Evolutionary conservation across 371 early-diverging fungal genomes (phyloP).

Genomic region (Mucor lusitanicus): DNA sequence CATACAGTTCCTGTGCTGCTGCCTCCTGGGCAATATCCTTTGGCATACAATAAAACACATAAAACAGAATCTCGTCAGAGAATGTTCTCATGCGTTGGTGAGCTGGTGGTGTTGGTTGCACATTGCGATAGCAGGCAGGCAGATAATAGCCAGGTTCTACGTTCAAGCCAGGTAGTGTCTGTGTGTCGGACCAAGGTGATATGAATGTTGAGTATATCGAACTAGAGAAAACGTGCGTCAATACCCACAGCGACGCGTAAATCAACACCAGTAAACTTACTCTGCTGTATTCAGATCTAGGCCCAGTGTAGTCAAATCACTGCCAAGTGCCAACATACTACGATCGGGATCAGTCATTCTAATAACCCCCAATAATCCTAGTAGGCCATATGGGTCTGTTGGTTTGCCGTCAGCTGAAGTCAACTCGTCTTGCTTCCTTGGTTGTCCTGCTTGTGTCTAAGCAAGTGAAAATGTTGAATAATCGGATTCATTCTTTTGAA

Average conservation of each 20-base stretch:
- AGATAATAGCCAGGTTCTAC: conserved; percentile 78
- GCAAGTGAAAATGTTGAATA: background rate
- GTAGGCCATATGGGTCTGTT: conserved; percentile 61
- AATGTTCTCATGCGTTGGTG: conserved; percentile 69
- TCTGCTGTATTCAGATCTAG: conserved; percentile 75
- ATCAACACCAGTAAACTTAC: conserved; percentile 34
- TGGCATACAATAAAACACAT: conserved; percentile 93
- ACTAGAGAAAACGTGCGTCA: conserved; percentile 26
- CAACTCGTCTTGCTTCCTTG: conserved; percentile 24
- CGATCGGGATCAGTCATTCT: conserved; percentile 73
- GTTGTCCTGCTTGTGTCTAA: conserved; percentile 9
- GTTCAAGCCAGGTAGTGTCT: conserved; percentile 46
- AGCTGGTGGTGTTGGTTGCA: conserved; percentile 72
- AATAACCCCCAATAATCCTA: conserved; percentile 77
- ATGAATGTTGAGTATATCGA: conserved; percentile 80
- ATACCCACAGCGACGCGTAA: background rate
- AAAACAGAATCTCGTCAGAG: conserved; percentile 92
- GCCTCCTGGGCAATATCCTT: conserved; percentile 86
- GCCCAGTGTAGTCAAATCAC: conserved; percentile 79
- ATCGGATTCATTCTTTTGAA: background rate
- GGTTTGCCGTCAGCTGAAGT: conserved; percentile 20
- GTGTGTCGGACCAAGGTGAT: conserved; percentile 80
- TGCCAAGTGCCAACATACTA: conserved; percentile 72
- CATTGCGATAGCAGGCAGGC: conserved; percentile 71
- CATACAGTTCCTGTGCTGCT: conserved; percentile 89